Base-by-base conservation (phyloP, 2,329 filamentous ascomycete genomes). In the Coleophoma eucalyptorum region DNA sequence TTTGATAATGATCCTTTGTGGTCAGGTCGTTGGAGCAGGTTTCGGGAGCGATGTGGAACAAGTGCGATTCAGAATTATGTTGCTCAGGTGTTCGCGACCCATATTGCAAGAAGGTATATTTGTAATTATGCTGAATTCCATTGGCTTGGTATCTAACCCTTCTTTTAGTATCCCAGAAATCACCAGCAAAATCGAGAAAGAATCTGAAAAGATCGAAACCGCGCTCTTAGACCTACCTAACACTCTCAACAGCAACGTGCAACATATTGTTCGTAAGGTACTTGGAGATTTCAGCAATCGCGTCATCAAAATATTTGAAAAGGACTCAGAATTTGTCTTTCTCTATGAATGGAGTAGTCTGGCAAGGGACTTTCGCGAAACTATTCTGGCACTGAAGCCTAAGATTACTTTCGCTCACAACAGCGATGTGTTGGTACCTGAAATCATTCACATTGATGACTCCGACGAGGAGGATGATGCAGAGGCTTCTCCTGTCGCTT, bases 181-280 rank as follows among this genome's bases (percentile, higher is more conserved):
- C 4, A 65, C 69, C 0, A 56, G 63, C 0, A 66, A 56, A 18
- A 55, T 61, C 26, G 21, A 45, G 3, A 42, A 33, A 11, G 31
- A 79, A 4, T 74, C 87, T 0, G 53, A 66, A 0, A 63, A 72
- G 0, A 80, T 91, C 2, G 72, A 82, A 1, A 59, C 61, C 0
- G 70, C 86, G 50, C 74, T 95, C 0, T 56, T 64, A 0, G 69
- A 68, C 0, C 76, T 91, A 0, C 88, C 88, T 0, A 86, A 89
- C 38, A 79, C 88, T 0, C 85, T 87, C 0, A 68, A 69, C 0
- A 67, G 72, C 0, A 89, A 90, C 40, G 79, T 90, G 0, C 77
- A 83, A 12, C 71, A 83, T 0, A 81, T 83, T 11, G 77, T 95
- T 0, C 77, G 78, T 19, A 76, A 77, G 2, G 79, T 81, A 11